Base-by-base conservation (phyloP, 2,329 filamentous ascomycete genomes). In the Setomelanomma holmii region DNA sequence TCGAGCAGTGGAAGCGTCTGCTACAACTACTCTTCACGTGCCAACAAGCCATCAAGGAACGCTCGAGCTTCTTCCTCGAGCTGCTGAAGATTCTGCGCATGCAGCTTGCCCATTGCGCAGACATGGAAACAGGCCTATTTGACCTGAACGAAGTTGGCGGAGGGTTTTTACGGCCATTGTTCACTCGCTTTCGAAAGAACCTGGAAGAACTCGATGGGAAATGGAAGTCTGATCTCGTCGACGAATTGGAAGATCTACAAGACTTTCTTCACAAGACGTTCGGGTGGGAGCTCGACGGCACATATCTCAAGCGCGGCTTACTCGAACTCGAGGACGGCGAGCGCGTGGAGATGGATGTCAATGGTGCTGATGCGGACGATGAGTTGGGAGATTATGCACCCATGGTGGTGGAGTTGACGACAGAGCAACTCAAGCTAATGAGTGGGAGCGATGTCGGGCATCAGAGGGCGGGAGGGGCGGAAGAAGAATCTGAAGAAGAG, bases 321-420 rank as follows among this genome's bases (percentile, higher is more conserved):
- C 59, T 88, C 24, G 79, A 84, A 56, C 65, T 88, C 47, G 85
- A 87, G 66, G 86, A 88, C 63, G 86, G 86, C 14, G 86, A 88
- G 68, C 75, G 79, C 56, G 80, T 88, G 4, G 84, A 86, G 58
- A 77, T 88, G 76, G 83, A 85, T 17, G 73, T 83, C 56, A 74
- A 76, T 17, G 79, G 76, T 12, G 73, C 75, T 34, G 84, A 86
- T 39, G 83, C 84, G 62, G 84, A 87, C 17, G 85, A 88, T 44
- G 85, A 88, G 70, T 81, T 78, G 11, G 86, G 86, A 10, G 85
- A 88, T 60, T 88, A 85, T 77, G 85, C 85, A 23, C 86, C 86
- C 17, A 75, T 82, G 33, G 71, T 88, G 24, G 84, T 88, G 17
- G 82, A 87, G 34, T 57, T 82, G 54, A 79, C 77, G 14, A 67